Conservation (phyloP, 306 rosid species). For the Glycine tomentella region DNA sequence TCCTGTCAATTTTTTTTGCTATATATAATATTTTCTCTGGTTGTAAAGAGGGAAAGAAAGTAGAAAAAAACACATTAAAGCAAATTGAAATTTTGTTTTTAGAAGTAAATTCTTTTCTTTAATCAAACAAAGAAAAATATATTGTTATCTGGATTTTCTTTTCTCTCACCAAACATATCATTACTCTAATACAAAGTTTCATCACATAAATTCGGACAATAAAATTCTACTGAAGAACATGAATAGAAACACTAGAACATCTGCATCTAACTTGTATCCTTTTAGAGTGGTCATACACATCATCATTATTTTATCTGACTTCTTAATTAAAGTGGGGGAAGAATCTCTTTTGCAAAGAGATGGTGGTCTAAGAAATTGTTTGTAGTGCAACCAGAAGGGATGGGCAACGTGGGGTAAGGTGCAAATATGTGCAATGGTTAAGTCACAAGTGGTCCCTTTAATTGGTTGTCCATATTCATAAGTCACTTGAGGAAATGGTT, state of each 20-base stretch:
- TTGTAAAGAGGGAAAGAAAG: too few relatives aligned
- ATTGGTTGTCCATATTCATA: slow-evolving; percentile 27
- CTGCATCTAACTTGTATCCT: neutral
- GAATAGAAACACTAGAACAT: neutral
- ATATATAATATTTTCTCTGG: too few relatives aligned
- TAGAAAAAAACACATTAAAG: too few relatives aligned
- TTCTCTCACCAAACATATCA: too few relatives aligned
- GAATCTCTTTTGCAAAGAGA: neutral
- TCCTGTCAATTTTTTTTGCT: too few relatives aligned
- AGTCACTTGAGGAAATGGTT: slow-evolving; percentile 37
- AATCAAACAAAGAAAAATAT: too few relatives aligned
- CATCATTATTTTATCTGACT: slow-evolving; percentile 22
- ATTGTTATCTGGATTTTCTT: too few relatives aligned
- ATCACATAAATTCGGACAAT: neutral
- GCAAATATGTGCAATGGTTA: neutral
- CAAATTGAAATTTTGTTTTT: too few relatives aligned
- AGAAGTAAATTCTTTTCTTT: too few relatives aligned
- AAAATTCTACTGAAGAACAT: neutral
- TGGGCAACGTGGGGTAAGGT: neutral
- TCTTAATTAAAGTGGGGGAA: neutral
- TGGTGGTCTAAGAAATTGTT: slow-evolving; percentile 25
- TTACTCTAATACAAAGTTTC: neutral
- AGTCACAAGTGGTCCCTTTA: slow-evolving; percentile 40
- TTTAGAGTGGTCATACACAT: neutral
- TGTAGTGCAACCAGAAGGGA: slow-evolving; percentile 20